phyloP scores from a whole-genome alignment of 2,329 filamentous ascomycete genomes.

The Talaromyces sp. region DNA sequence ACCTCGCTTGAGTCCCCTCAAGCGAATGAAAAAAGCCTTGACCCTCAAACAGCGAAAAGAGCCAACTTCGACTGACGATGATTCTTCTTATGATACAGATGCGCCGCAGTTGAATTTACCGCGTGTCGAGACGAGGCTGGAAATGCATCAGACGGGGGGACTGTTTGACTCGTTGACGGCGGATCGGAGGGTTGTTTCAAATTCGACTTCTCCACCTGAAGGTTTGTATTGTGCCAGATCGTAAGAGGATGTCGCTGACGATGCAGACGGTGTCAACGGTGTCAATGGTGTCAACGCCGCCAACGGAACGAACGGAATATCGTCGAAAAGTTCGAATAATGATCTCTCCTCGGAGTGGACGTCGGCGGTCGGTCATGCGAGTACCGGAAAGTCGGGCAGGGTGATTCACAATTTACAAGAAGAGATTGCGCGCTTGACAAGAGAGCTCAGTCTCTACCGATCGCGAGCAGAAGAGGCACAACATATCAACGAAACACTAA shows the following conservation, averaged over 20 bases:
- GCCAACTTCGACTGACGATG: conserved; percentile 24
- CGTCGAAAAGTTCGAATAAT: conserved; percentile 29
- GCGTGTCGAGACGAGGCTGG: conserved; percentile 41
- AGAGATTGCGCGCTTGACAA: conserved; percentile 48
- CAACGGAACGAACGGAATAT: conserved; percentile 21
- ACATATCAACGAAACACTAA: conserved; percentile 44
- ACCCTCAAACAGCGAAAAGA: conserved; percentile 6
- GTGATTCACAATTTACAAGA: conserved; percentile 51
- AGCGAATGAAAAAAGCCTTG: conserved; percentile 25
- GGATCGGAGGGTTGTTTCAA: conserved; percentile 26
- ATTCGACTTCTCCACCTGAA: conserved; percentile 21
- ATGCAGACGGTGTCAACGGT: conserved; percentile 13
- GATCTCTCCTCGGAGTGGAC: conserved; percentile 44
- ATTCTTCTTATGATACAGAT: conserved; percentile 23
- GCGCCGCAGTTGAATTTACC: conserved; percentile 38
- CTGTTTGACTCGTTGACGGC: conserved; percentile 32
- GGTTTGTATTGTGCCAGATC: conserved; percentile 23
- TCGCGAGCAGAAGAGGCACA: conserved; percentile 47
- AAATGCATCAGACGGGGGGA: conserved; percentile 43
- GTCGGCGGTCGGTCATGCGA: conserved; percentile 48
- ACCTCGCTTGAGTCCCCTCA: conserved; percentile 21
- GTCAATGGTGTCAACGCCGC: background rate
- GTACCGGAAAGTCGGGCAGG: conserved; percentile 49
- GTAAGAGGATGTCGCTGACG: conserved; percentile 10
- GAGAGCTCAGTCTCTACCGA: conserved; percentile 45